A percentile compares a stretch with the other conserved stretches of the same genome.
Conservation (phyloP, 768 basidiomycete species). For the Fibroporia radiculosa region DNA sequence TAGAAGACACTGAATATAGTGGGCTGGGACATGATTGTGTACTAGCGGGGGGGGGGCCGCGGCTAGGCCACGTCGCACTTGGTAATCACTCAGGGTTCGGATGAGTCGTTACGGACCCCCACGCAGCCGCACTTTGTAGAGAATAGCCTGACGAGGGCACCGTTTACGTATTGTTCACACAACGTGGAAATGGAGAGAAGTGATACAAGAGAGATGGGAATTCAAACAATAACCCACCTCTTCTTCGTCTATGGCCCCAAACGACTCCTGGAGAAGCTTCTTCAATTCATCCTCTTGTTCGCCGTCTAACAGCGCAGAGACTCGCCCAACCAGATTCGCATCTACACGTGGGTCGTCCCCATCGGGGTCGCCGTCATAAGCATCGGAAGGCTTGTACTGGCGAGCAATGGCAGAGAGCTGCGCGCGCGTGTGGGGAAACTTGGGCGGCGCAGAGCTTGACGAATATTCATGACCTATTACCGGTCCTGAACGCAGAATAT, state of each 20-base stretch:
- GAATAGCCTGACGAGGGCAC: too few species aligned
- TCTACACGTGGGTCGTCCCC: conserved; percentile 48
- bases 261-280: conserved; percentile 58
- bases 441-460: conserved; percentile 23
- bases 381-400: conserved; percentile 57
- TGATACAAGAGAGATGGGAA: too few species aligned
- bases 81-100: too few species aligned
- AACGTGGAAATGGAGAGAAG: too few species aligned
- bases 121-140: too few species aligned
- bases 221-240: conserved; percentile 51
- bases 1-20: not conserved
- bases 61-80: too few species aligned
- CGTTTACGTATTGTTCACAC: too few species aligned
- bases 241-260: conserved; percentile 53
- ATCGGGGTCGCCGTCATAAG: conserved; percentile 50
- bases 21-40: too few species aligned
- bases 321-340: conserved; percentile 56
- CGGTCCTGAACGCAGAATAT: conserved; percentile 14
- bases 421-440: conserved; percentile 78
- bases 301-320: conserved; percentile 63
- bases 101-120: too few species aligned
- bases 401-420: conserved; percentile 70
- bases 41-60: too few species aligned
- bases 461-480: conserved; percentile 9
- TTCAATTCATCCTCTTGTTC: conserved; percentile 90